phyloP scores from a whole-genome alignment of 345 rosid genomes.

The Acer negundo region DNA sequence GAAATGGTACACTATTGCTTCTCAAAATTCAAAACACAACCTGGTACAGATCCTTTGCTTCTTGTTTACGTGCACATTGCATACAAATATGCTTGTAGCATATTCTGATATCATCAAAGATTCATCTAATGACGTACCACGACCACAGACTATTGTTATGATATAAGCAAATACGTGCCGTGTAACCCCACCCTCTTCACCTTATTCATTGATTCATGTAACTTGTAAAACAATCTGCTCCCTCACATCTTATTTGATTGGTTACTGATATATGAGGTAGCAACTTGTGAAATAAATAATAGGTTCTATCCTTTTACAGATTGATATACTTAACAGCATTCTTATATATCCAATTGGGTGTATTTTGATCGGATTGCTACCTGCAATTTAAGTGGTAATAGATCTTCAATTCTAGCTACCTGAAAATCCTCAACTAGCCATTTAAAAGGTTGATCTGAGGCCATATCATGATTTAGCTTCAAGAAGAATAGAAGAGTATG shows the following conservation, averaged over 20 bases:
- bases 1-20: too few species aligned
- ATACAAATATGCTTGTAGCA: background rate
- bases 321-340: too few species aligned
- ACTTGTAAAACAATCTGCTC: background rate
- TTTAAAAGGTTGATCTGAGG: background rate
- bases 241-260: too few species aligned
- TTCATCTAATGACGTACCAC: too few species aligned
- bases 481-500: slow-evolving; percentile 72
- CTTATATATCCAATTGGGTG: too few species aligned
- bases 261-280: too few species aligned
- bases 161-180: background rate
- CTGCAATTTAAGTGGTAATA: background rate
- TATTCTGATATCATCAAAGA: background rate
- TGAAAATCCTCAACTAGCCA: background rate
- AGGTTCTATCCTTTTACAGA: too few species aligned
- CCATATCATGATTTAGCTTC: slow-evolving; percentile 50
- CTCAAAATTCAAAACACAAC: too few species aligned
- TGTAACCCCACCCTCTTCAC: background rate
- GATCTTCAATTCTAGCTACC: background rate
- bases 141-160: background rate
- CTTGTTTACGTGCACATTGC: background rate
- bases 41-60: too few species aligned
- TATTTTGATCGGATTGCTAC: too few species aligned
- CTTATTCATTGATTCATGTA: background rate
- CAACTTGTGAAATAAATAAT: too few species aligned